Evolutionary conservation across 805 yeast genomes (phyloP).

Genomic region (Saccharomyces mikatae): DNA sequence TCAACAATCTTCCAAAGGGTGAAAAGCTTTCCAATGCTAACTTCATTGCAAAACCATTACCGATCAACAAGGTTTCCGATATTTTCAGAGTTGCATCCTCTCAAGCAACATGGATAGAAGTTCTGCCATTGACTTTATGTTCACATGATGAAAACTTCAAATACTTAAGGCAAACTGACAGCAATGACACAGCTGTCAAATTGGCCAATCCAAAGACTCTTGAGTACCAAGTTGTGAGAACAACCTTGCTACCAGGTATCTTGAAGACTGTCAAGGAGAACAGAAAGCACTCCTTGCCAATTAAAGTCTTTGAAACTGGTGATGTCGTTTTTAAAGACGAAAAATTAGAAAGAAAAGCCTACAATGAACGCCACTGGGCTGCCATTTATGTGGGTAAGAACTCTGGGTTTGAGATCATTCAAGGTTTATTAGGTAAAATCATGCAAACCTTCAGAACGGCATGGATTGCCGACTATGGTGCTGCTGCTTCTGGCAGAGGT

Average conservation of each 20-base stretch:
- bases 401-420: constrained; percentile 89
- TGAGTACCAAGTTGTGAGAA: constrained; percentile 97
- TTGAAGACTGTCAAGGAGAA: constrained; percentile 93
- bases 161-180: constrained; percentile 68
- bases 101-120: constrained; percentile 94
- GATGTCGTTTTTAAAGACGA: constrained; percentile 85
- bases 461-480: constrained; percentile 54
- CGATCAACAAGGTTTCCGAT: constrained; percentile 84
- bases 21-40: constrained; percentile 70
- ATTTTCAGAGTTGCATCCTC: constrained; percentile 85
- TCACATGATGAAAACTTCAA: constrained; percentile 96
- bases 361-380: constrained; percentile 89
- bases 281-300: constrained; percentile 90
- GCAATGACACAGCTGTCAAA: constrained; percentile 71
- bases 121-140: constrained; percentile 88
- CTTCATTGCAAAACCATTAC: constrained; percentile 76
- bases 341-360: constrained; percentile 76
- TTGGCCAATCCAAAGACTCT: constrained; percentile 93
- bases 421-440: constrained; percentile 87
- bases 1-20: constrained; percentile 75
- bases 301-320: constrained; percentile 90
- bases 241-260: constrained; percentile 87
- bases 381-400: constrained; percentile 92
- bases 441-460: constrained; percentile 93
- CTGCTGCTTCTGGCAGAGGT: constrained; percentile 54